phyloP scores from a whole-genome alignment of 129 eudicot genomes.

The Sambucus nigra region DNA sequence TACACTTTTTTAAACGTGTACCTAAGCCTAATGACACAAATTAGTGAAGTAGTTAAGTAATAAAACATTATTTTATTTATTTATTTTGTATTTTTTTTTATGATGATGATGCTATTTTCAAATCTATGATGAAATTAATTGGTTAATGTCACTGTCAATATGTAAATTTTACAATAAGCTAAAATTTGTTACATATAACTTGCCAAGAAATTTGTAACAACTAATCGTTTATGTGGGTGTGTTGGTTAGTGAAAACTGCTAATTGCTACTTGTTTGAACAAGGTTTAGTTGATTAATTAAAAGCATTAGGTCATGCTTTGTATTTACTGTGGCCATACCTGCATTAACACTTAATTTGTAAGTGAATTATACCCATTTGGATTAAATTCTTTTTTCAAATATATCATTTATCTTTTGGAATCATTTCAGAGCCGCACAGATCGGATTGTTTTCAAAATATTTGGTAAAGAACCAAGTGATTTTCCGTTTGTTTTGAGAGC shows the following conservation, averaged over 20 bases:
- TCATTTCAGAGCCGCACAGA: conserved; percentile 25
- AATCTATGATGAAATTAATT: background rate
- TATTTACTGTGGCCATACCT: background rate
- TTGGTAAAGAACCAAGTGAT: conserved; percentile 27
- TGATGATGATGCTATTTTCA: background rate
- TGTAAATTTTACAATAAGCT: too few relatives aligned
- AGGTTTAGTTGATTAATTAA: background rate
- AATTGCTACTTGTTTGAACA: too few relatives aligned
- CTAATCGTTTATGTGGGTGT: background rate
- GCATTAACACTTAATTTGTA: background rate
- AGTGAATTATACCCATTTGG: background rate
- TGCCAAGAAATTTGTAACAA: too few relatives aligned
- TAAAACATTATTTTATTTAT: too few relatives aligned
- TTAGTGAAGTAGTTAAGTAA: too few relatives aligned
- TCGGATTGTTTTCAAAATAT: conserved; percentile 28
- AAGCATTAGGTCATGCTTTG: background rate
- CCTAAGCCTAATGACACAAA: too few relatives aligned
- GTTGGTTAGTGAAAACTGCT: background rate
- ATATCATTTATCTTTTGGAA: background rate
- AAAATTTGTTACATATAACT: too few relatives aligned
- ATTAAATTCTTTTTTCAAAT: too few relatives aligned
- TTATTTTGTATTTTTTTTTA: too few relatives aligned
- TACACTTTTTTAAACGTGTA: too few relatives aligned
- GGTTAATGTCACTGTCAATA: background rate
- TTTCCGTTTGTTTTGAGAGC: conserved; percentile 17